Evolutionary conservation across 179 eudicot species (phyloP).

Genomic region (Monotropa hypopitys): DNA sequence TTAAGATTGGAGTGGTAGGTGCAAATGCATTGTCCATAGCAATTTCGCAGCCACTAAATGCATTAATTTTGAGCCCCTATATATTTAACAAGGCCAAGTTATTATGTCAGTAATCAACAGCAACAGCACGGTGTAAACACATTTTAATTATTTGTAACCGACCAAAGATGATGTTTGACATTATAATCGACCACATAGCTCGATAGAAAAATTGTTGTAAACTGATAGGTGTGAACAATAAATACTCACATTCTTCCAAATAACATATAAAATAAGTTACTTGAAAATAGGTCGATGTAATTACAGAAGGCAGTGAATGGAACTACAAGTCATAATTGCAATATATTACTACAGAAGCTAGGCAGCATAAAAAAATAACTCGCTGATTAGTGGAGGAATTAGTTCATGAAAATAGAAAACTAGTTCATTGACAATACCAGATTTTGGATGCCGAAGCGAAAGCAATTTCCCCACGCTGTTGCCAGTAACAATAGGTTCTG

Average conservation of each 20-base stretch:
- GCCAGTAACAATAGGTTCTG: neutral
- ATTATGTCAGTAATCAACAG: neutral
- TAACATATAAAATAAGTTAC: neutral
- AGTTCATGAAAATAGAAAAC: neutral
- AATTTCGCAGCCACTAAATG: neutral
- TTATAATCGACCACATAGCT: neutral
- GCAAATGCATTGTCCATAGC: neutral
- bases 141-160: neutral
- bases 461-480: neutral
- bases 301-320: neutral
- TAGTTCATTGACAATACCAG: slow-evolving; percentile 1
- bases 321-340: neutral
- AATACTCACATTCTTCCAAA: neutral
- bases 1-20: neutral
- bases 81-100: neutral
- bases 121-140: neutral
- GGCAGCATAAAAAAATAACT: neutral
- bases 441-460: slow-evolving; percentile 9
- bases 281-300: neutral
- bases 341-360: neutral
- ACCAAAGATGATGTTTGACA: neutral
- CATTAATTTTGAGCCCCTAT: neutral
- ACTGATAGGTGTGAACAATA: neutral
- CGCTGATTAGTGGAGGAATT: neutral
- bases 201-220: neutral